Evolutionary conservation across 1,284 basidiomycete genomes (phyloP).

Genomic region (Irpex lacteus): DNA sequence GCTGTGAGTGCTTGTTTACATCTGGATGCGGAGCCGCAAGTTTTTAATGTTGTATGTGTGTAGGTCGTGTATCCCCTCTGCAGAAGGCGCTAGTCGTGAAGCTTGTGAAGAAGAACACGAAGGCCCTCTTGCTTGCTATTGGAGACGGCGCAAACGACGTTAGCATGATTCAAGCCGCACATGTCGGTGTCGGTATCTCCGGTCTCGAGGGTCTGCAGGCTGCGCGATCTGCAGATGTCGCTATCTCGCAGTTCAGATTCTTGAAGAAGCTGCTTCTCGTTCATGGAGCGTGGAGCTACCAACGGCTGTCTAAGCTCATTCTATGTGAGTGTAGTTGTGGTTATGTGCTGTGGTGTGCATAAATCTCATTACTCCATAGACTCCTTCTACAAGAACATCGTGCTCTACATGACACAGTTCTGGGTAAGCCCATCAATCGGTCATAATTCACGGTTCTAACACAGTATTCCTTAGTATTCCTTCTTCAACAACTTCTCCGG

Average conservation of each 20-base stretch:
- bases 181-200: conserved; percentile 97
- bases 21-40: neutral
- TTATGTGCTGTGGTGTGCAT: neutral
- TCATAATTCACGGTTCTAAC: conserved; percentile 6
- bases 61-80: conserved; percentile 94
- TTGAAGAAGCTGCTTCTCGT: conserved; percentile 95
- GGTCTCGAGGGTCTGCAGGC: conserved; percentile 99
- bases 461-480: conserved; percentile 66
- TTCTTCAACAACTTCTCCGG: conserved; percentile 99
- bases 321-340: conserved; percentile 60
- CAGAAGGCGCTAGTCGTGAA: conserved; percentile 99
- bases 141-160: conserved; percentile 98
- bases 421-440: conserved; percentile 62
- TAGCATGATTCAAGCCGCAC: conserved; percentile 95
- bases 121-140: conserved; percentile 86
- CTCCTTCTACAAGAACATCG: conserved; percentile 97
- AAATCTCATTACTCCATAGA: conserved; percentile 40
- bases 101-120: conserved; percentile 95
- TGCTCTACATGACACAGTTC: conserved; percentile 96
- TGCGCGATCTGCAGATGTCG: conserved; percentile 93
- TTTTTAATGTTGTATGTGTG: neutral
- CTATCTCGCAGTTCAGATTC: conserved; percentile 98
- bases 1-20: conserved; percentile 62
- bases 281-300: conserved; percentile 98
- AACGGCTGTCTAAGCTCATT: conserved; percentile 92